These are phyloP conservation scores for Proliferodiscus dingleyae DNA, from an alignment of 2,329 filamentous ascomycete species.

Conservation along the genomic window DNA sequence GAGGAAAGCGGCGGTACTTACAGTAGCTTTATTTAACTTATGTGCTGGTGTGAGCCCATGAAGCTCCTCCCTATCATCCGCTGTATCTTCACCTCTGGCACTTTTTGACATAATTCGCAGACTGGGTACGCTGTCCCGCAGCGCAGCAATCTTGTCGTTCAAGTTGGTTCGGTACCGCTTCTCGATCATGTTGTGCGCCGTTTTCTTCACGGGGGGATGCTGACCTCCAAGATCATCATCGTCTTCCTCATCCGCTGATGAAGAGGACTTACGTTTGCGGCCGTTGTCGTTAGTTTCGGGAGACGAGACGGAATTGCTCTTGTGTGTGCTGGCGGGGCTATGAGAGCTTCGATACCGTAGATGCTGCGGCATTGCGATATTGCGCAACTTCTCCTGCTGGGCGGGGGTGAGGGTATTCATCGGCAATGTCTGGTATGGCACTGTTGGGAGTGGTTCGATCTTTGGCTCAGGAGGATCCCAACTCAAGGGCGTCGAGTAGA, in stretches of 20 bases:
- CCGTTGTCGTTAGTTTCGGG: conserved; percentile 49
- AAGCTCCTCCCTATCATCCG: conserved; percentile 72
- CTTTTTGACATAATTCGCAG: conserved; percentile 78
- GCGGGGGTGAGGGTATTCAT: conserved; percentile 48
- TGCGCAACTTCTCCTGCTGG: conserved; percentile 56
- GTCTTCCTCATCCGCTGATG: conserved; percentile 53
- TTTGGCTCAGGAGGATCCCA: conserved; percentile 30
- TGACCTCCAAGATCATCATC: conserved; percentile 55
- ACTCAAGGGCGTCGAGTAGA: conserved; percentile 30
- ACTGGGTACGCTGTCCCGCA: conserved; percentile 88
- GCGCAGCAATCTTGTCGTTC: conserved; percentile 92
- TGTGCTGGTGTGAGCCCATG: conserved; percentile 82
- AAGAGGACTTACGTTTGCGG: conserved; percentile 67
- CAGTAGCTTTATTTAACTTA: conserved; percentile 97
- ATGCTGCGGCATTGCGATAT: conserved; percentile 60
- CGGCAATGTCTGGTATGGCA: conserved; percentile 26
- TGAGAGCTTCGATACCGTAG: conserved; percentile 46
- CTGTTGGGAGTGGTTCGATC: conserved; percentile 18
- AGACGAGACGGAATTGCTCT: conserved; percentile 48
- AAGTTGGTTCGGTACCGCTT: conserved; percentile 94
- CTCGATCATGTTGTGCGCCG: conserved; percentile 96
- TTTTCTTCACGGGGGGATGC: conserved; percentile 71
- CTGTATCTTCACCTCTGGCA: conserved; percentile 61
- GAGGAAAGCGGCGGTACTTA: conserved; percentile 32
- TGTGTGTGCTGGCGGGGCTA: conserved; percentile 49